Percentiles rank a stretch among this genome's conserved stretches.
Conservation (phyloP, 2,329 filamentous ascomycete genomes). For the Penicillium sp. region DNA sequence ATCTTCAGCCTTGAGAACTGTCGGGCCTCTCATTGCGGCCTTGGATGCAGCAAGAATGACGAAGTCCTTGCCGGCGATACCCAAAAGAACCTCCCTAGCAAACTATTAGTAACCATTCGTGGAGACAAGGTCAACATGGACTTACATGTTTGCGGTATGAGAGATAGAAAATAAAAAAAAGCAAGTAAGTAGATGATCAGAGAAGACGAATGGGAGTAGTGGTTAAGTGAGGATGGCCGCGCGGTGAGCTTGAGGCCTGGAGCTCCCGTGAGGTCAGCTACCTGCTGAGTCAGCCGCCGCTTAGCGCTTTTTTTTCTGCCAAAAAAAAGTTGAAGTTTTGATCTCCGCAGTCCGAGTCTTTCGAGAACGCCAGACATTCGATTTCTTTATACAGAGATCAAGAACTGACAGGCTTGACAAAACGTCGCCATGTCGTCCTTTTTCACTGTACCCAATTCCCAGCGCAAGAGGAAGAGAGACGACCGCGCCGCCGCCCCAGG, state of each 20-base stretch:
- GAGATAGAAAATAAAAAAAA: conserved; percentile 12
- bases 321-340: conserved; percentile 35
- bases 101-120: conserved; percentile 19
- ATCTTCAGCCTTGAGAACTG: conserved; percentile 89
- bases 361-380: conserved; percentile 9
- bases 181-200: conserved; percentile 18
- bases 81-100: conserved; percentile 89
- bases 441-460: conserved; percentile 82
- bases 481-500: conserved; percentile 42
- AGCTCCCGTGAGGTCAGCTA: conserved; percentile 33
- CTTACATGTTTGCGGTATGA: conserved; percentile 29
- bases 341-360: conserved; percentile 15
- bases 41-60: conserved; percentile 97
- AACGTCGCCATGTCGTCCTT: conserved; percentile 76
- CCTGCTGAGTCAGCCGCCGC: conserved; percentile 34
- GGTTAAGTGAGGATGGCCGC: conserved; percentile 29
- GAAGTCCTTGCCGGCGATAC: conserved; percentile 99
- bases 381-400: conserved; percentile 7
- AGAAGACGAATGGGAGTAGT: conserved; percentile 20
- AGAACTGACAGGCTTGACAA: conserved; percentile 4
- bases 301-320: conserved; percentile 30
- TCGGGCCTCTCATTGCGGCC: conserved; percentile 95
- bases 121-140: not conserved
- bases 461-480: conserved; percentile 85
- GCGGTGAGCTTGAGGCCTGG: conserved; percentile 43